These are phyloP conservation scores for Triticum urartu DNA, from an alignment of 176 grass and related monocot genomes.

Conservation along the genomic window DNA sequence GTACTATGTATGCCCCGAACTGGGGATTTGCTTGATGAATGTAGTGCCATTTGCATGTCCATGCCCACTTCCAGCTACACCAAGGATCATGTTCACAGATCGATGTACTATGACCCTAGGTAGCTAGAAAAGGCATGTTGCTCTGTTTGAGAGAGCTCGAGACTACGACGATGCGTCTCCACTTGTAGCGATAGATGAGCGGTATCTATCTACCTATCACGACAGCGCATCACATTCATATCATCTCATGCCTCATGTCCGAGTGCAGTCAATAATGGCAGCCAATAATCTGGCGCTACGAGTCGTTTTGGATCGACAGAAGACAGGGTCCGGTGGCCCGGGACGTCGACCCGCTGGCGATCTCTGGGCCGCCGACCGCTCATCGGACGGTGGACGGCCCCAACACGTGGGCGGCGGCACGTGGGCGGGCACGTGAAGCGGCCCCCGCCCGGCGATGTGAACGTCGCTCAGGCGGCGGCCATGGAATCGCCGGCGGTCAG, in stretches of 20 bases:
- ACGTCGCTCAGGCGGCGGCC: conserved; percentile 1
- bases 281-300: conserved; percentile 8
- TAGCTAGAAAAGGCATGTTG: neutral
- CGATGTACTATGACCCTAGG: neutral
- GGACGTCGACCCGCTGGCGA: neutral
- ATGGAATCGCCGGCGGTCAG: conserved; percentile 24
- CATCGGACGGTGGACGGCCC: neutral
- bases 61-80: neutral
- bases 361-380: neutral
- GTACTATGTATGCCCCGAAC: neutral
- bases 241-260: conserved; percentile 7
- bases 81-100: neutral
- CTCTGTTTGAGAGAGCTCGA: neutral
- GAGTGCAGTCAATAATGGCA: conserved; percentile 35
- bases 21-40: neutral
- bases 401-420: conserved; percentile 20
- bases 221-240: neutral
- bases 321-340: neutral
- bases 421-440: conserved; percentile 41
- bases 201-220: neutral
- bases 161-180: neutral
- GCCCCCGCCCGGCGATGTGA: neutral
- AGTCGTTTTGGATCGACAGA: conserved; percentile 8
- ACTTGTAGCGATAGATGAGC: neutral
- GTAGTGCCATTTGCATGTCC: neutral